Evolutionary conservation across 768 basidiomycete genomes (phyloP).

Genomic region (Imleria badia): DNA sequence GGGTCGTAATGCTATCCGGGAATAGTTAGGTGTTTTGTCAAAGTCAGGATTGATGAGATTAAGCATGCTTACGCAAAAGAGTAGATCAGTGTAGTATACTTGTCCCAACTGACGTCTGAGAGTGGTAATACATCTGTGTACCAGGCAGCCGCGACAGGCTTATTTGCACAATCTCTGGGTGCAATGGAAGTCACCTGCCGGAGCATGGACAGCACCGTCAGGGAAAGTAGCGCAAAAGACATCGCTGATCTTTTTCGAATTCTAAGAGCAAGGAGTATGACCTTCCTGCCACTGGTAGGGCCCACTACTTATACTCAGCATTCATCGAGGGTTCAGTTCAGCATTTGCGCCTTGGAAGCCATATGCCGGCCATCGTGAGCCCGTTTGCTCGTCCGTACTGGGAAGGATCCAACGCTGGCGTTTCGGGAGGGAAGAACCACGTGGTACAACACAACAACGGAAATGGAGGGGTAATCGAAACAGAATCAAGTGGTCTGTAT

Average conservation of each 20-base stretch:
- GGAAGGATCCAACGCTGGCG: not conserved
- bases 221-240: not conserved
- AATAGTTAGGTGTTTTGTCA: not conserved
- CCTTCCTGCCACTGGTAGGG: not conserved
- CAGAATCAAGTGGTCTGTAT: not conserved
- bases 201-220: conserved; percentile 5
- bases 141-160: conserved; percentile 53
- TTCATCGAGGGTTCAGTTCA: not conserved
- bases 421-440: not conserved
- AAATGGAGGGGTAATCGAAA: not conserved
- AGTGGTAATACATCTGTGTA: conserved; percentile 53
- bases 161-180: not conserved
- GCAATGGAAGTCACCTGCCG: not conserved
- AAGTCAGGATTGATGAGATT: not conserved
- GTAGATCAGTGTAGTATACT: conserved; percentile 67
- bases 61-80: conserved; percentile 56
- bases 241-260: not conserved
- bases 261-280: not conserved
- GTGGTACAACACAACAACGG: not conserved
- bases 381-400: not conserved
- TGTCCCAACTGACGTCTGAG: conserved; percentile 57
- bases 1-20: conserved; percentile 32
- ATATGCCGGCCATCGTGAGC: not conserved
- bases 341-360: not conserved
- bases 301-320: conserved; percentile 7